Evolutionary conservation across 495 filamentous ascomycete species (phyloP).

Genomic region (Aspergillus cavernicola): DNA sequence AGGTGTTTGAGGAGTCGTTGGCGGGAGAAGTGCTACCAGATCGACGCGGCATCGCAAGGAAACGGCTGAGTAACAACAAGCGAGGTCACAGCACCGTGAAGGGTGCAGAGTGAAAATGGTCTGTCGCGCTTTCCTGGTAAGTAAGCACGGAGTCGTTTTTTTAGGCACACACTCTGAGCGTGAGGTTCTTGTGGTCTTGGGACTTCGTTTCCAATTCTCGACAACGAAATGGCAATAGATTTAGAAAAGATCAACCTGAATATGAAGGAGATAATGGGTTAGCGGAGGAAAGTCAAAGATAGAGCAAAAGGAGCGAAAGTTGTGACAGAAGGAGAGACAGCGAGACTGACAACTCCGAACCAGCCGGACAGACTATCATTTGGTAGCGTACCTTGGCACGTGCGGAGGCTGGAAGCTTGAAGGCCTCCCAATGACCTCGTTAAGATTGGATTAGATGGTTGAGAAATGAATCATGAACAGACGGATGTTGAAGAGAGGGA

Average conservation of each 20-base stretch:
- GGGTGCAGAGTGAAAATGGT: conserved; percentile 1
- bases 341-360: conserved; percentile 7
- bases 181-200: not conserved
- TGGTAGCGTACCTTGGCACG: conserved; percentile 19
- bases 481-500: not conserved
- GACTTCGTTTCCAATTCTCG: not conserved
- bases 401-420: conserved; percentile 17
- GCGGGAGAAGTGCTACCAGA: conserved; percentile 46
- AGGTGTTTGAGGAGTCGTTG: conserved; percentile 40
- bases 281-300: conserved; percentile 9
- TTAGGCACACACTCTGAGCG: not conserved
- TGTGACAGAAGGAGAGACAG: too few relatives aligned
- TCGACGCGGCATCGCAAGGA: conserved; percentile 55
- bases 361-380: conserved; percentile 12
- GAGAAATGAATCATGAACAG: not conserved
- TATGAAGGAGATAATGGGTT: not conserved
- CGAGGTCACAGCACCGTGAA: conserved; percentile 16
- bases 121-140: conserved; percentile 11
- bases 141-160: not conserved
- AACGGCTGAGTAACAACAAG: conserved; percentile 25
- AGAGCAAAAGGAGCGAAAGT: not conserved
- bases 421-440: conserved; percentile 9
- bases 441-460: not conserved
- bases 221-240: conserved; percentile 9
- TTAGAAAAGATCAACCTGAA: not conserved